Evolutionary conservation across 768 basidiomycete genomes (phyloP).

Genomic region (Agaricus bisporus): DNA sequence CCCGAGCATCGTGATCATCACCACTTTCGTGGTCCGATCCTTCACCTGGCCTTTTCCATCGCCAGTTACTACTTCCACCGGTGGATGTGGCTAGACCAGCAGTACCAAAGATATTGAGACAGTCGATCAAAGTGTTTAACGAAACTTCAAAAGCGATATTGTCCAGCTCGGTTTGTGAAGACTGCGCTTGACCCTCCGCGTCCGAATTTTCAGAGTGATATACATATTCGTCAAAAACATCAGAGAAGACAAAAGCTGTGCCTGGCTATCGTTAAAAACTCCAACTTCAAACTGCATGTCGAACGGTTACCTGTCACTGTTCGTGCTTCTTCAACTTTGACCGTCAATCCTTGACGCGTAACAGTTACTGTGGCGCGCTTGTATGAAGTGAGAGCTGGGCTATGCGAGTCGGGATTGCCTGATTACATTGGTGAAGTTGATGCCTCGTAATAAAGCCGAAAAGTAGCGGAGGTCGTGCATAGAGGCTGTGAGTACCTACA

Average conservation of each 20-base stretch:
- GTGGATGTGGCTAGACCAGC: slow-evolving; percentile 39
- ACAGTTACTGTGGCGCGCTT: slow-evolving; percentile 75
- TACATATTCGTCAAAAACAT: slow-evolving; percentile 12
- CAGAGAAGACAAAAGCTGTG: background rate
- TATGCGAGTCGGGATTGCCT: background rate
- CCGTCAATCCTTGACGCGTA: slow-evolving; percentile 60
- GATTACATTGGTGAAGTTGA: slow-evolving; percentile 70
- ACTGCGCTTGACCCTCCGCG: slow-evolving; percentile 7
- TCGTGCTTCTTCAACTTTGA: slow-evolving; percentile 82
- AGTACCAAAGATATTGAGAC: slow-evolving; percentile 90
- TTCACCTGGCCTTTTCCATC: slow-evolving; percentile 42
- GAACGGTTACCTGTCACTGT: slow-evolving; percentile 62
- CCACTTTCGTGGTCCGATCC: slow-evolving; percentile 38
- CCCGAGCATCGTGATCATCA: slow-evolving; percentile 30
- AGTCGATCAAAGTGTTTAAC: slow-evolving; percentile 79
- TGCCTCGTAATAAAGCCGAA: slow-evolving; percentile 69
- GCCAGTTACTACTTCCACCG: slow-evolving; percentile 32
- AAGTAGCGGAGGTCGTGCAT: slow-evolving; percentile 82
- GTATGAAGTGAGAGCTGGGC: slow-evolving; percentile 9
- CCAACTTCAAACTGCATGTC: background rate
- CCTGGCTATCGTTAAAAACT: background rate
- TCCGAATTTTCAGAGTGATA: slow-evolving; percentile 17
- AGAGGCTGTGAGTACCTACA: slow-evolving; percentile 62
- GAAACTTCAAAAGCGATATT: slow-evolving; percentile 73
- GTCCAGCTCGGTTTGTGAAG: slow-evolving; percentile 19